These are phyloP conservation scores for Claviceps pazoutovae DNA, from an alignment of 2,329 filamentous ascomycete species.

Conservation along the genomic window DNA sequence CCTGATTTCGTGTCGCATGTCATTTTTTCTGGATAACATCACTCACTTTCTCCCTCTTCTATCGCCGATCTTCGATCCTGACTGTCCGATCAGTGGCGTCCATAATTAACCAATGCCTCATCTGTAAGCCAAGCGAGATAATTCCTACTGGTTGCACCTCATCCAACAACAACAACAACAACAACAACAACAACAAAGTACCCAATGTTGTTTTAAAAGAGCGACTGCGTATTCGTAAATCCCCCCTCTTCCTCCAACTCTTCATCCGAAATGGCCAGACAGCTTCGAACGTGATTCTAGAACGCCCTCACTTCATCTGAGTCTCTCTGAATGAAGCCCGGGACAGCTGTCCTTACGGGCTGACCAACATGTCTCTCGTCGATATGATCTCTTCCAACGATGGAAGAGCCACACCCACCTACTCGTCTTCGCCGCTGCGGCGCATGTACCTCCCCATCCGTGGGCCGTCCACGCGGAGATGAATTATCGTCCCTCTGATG, in stretches of 20 bases:
- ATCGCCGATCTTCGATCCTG: background rate
- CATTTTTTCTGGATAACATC: background rate
- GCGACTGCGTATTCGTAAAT: background rate
- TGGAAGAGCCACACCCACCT: too few species aligned
- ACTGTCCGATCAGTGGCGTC: too few species aligned
- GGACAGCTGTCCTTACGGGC: background rate
- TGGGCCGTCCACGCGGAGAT: background rate
- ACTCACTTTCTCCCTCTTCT: background rate
- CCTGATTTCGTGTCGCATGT: too few species aligned
- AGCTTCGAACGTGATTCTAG: slow-evolving; percentile 17
- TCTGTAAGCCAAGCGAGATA: background rate
- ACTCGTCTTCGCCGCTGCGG: background rate
- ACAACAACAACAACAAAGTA: background rate
- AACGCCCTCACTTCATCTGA: slow-evolving; percentile 16
- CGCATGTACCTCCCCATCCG: background rate
- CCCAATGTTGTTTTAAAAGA: background rate
- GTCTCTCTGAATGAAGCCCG: slow-evolving; percentile 5
- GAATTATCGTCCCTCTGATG: background rate
- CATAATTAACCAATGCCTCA: background rate
- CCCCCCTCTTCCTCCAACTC: slow-evolving; percentile 12
- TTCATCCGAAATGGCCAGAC: slow-evolving; percentile 18
- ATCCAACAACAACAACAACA: background rate
- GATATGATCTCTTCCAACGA: background rate
- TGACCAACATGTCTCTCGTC: background rate
- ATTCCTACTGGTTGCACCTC: background rate